Conservation (phyloP, 1,284 basidiomycete genomes). For the Puccinia hordei region DNA sequence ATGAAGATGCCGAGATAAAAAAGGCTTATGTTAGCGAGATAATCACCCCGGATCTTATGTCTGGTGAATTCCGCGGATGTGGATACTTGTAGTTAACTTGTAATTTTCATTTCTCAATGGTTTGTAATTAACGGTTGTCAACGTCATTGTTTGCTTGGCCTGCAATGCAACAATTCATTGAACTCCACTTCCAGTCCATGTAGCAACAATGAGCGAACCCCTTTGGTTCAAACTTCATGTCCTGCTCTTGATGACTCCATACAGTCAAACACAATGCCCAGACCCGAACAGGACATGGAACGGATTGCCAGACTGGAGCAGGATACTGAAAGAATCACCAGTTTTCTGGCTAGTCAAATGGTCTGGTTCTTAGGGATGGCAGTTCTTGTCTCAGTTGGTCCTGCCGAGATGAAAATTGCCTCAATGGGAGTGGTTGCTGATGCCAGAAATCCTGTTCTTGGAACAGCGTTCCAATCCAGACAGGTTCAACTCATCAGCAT, state of each 20-base stretch:
- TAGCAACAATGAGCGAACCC: slow-evolving; percentile 5
- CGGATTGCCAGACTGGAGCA: no score
- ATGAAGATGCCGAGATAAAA: no score
- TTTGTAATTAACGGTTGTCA: slow-evolving; percentile 20
- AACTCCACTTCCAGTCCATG: not conserved
- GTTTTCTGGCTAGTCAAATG: slow-evolving; percentile 26
- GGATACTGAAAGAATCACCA: not conserved
- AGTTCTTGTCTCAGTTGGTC: slow-evolving; percentile 22
- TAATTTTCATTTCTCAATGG: no score
- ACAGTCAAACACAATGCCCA: not conserved
- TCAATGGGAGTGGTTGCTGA: slow-evolving; percentile 36
- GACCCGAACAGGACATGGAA: not conserved
- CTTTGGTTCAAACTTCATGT: slow-evolving; percentile 22
- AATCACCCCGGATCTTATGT: no score
- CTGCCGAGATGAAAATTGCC: slow-evolving; percentile 43
- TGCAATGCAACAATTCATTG: not conserved
- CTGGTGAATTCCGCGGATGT: no score
- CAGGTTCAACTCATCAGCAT: slow-evolving; percentile 46
- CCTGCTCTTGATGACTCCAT: not conserved
- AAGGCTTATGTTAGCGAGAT: no score
- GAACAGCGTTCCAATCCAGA: slow-evolving; percentile 8
- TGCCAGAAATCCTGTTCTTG: not conserved
- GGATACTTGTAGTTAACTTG: no score
- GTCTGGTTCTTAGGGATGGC: slow-evolving; percentile 39
- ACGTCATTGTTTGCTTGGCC: not conserved